A percentile compares a stretch with the other conserved stretches of the same genome.
These are phyloP conservation scores for Oryza punctata DNA, from an alignment of 176 grass and related monocot species.

Conservation along the genomic window DNA sequence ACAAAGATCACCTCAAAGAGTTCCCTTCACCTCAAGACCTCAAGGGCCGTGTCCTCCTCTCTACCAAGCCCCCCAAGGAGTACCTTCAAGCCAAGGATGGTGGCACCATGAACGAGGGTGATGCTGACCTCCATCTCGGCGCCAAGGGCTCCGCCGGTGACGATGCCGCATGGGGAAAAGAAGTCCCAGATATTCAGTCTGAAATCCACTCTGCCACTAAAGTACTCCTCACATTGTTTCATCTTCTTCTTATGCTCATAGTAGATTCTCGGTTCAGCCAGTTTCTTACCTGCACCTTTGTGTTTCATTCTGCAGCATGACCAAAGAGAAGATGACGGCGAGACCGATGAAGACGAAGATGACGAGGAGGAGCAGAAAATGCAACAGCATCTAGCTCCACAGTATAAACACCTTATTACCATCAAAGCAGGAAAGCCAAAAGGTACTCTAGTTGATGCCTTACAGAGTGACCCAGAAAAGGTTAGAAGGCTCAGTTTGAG, in stretches of 20 bases:
- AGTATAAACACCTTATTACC: slow-evolving; percentile 83
- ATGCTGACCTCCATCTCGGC: slow-evolving; percentile 33
- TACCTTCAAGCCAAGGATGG: slow-evolving; percentile 68
- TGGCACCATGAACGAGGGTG: slow-evolving; percentile 45
- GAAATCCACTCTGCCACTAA: slow-evolving; percentile 59
- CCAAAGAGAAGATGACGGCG: neutral
- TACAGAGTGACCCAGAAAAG: slow-evolving; percentile 78
- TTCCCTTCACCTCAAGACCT: slow-evolving; percentile 86
- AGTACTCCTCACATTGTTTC: slow-evolving; percentile 21
- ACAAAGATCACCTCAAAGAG: slow-evolving; percentile 55
- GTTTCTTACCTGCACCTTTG: slow-evolving; percentile 3
- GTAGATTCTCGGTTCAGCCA: neutral
- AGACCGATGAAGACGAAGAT: slow-evolving; percentile 9
- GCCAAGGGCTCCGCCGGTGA: slow-evolving; percentile 47
- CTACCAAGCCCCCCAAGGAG: slow-evolving; percentile 92
- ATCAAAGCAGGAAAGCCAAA: slow-evolving; percentile 92
- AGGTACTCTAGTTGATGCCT: slow-evolving; percentile 62
- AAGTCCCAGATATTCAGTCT: slow-evolving; percentile 68
- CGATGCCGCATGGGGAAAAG: slow-evolving; percentile 73
- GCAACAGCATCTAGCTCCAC: slow-evolving; percentile 38
- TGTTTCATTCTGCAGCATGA: slow-evolving; percentile 35
- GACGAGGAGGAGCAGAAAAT: slow-evolving; percentile 50
- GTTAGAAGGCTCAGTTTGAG: slow-evolving; percentile 88
- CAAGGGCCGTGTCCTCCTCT: slow-evolving; percentile 72
- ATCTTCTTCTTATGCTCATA: neutral